These are phyloP conservation scores for Pelargonium myrrhifolium DNA, from an alignment of 441 rosid genomes.

Conservation along the genomic window DNA sequence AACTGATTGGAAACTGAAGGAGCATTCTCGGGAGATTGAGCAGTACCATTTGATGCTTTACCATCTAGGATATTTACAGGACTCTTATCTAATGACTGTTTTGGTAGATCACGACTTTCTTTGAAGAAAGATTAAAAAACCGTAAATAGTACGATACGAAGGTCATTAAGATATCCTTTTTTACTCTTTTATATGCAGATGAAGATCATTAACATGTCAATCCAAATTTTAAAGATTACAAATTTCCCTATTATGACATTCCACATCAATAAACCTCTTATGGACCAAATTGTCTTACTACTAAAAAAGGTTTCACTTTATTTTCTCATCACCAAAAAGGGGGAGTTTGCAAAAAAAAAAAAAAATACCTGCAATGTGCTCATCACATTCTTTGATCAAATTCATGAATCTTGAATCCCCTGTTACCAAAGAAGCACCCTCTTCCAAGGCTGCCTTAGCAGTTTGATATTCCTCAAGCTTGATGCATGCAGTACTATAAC, in stretches of 20 bases:
- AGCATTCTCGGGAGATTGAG: constrained; percentile 17
- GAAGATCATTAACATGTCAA: background rate
- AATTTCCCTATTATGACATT: too few relatives aligned
- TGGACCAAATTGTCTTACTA: background rate
- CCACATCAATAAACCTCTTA: background rate
- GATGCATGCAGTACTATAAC: constrained; percentile 63
- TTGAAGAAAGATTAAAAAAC: constrained; percentile 15
- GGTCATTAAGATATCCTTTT: background rate
- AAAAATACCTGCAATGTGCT: constrained; percentile 43
- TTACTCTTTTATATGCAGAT: background rate
- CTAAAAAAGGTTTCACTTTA: background rate
- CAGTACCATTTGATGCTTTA: background rate
- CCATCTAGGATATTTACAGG: constrained; percentile 10
- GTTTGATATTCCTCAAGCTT: constrained; percentile 73
- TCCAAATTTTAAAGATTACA: too few relatives aligned
- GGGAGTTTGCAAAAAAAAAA: background rate
- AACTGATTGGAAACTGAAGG: constrained; percentile 20
- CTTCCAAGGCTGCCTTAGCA: constrained; percentile 70
- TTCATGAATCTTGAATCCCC: constrained; percentile 44
- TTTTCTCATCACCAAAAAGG: background rate
- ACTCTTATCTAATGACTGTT: constrained; percentile 17
- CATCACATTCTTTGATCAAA: constrained; percentile 59
- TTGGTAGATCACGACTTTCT: constrained; percentile 26
- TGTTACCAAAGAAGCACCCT: constrained; percentile 47
- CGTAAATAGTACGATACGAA: background rate